Evolutionary conservation across 345 rosid genomes (phyloP).

Genomic region (Erysimum cheiranthoides): DNA sequence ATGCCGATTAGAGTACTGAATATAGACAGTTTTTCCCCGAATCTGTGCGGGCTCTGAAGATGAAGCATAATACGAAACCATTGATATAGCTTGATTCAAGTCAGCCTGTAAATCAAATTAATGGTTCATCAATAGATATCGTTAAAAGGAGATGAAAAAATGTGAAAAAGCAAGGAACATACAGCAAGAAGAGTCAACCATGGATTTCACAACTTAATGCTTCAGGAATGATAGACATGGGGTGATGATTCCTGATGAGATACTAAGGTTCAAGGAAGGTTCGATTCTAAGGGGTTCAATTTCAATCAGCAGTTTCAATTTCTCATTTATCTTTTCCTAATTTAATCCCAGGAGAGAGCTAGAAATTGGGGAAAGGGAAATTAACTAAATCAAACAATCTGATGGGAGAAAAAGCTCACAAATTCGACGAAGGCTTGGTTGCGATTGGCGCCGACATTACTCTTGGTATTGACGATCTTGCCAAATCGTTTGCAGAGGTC

Average conservation of each 20-base stretch:
- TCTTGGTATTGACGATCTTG: constrained; percentile 87
- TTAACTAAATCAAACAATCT: not conserved
- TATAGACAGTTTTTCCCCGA: constrained; percentile 93
- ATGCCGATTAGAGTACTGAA: constrained; percentile 93
- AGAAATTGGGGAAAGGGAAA: not conserved
- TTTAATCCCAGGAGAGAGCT: not conserved
- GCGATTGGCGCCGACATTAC: constrained; percentile 93
- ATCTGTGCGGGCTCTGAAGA: constrained; percentile 97
- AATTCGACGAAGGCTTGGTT: constrained; percentile 98
- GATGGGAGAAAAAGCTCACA: constrained; percentile 48
- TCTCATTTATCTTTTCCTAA: not conserved
- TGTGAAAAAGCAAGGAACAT: not conserved
- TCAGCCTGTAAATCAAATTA: constrained; percentile 59
- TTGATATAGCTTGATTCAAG: constrained; percentile 88
- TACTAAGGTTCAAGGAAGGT: not conserved
- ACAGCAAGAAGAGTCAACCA: constrained; percentile 8
- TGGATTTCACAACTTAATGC: not conserved
- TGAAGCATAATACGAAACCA: constrained; percentile 97
- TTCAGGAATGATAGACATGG: not conserved
- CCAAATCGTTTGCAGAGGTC: constrained; percentile 96
- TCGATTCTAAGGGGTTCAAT: not conserved
- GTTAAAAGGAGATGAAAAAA: not conserved
- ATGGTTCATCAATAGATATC: constrained; percentile 26
- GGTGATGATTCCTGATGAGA: not conserved
- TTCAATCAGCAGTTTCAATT: constrained; percentile 10